phyloP scores from a whole-genome alignment of 129 eudicot species.

The Flaveria robusta region DNA sequence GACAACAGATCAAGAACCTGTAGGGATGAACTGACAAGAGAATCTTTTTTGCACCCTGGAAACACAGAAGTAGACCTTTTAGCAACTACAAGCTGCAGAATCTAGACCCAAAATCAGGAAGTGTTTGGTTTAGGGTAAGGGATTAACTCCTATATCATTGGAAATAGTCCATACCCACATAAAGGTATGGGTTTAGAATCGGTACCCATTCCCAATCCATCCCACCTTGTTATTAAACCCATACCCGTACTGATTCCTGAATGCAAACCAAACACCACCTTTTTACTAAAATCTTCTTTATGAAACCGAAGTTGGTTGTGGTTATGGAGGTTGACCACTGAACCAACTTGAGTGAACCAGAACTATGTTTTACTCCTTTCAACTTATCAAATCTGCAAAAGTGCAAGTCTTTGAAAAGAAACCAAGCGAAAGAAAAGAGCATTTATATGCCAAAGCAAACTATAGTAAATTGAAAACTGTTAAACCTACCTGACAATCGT shows the following conservation, averaged over 20 bases:
- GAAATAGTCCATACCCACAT: background rate
- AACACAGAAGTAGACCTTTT: conserved; percentile 19
- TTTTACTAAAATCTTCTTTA: background rate
- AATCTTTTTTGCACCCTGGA: conserved; percentile 81
- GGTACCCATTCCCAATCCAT: conserved; percentile 1
- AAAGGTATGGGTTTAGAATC: background rate
- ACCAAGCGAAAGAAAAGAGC: background rate
- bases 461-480: conserved; percentile 22
- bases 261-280: background rate
- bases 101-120: conserved; percentile 6
- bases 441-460: conserved; percentile 3
- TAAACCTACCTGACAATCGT: conserved; percentile 73
- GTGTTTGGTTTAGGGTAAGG: conserved; percentile 1
- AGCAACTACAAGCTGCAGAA: conserved; percentile 6
- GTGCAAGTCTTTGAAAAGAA: conserved; percentile 12
- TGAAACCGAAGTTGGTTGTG: conserved; percentile 1
- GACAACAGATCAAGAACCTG: conserved; percentile 82
- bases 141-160: background rate
- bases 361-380: conserved; percentile 17
- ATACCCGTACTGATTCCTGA: background rate
- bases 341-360: conserved; percentile 17
- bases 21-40: conserved; percentile 67
- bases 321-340: background rate
- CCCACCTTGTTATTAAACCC: conserved; percentile 9
- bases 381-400: background rate